These are phyloP conservation scores for Clavispora santaluciae DNA, from an alignment of 805 yeast genomes.

Conservation along the genomic window DNA sequence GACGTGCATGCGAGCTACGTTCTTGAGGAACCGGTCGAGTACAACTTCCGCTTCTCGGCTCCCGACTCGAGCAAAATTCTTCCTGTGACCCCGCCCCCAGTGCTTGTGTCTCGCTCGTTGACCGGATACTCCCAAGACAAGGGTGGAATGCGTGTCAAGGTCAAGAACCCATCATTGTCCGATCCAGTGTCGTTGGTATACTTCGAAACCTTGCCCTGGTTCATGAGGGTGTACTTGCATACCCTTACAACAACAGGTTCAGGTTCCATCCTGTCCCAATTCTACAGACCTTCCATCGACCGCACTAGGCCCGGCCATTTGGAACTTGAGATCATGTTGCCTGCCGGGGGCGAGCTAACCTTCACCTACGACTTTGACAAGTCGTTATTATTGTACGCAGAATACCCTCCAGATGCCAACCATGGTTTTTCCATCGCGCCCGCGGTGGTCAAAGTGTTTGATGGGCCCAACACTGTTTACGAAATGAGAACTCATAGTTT, in stretches of 20 bases:
- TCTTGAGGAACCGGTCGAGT: constrained; percentile 16
- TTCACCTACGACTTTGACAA: constrained; percentile 81
- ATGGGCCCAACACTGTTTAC: constrained; percentile 29
- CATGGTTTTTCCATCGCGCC: constrained; percentile 96
- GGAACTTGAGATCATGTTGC: constrained; percentile 62
- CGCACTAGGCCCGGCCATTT: constrained; percentile 77
- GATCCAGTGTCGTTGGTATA: constrained; percentile 50
- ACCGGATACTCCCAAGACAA: constrained; percentile 89
- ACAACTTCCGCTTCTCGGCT: constrained; percentile 41
- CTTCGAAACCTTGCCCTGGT: constrained; percentile 91
- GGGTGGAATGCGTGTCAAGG: constrained; percentile 80
- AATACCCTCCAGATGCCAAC: constrained; percentile 99
- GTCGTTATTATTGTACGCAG: constrained; percentile 75
- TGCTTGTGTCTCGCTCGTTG: constrained; percentile 74
- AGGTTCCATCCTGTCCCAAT: constrained; percentile 44
- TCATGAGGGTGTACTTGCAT: constrained; percentile 74
- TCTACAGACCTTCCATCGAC: constrained; percentile 75
- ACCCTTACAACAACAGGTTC: constrained; percentile 40
- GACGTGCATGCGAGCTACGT: constrained; percentile 8
- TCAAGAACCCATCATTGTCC: constrained; percentile 57
- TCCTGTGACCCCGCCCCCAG: constrained; percentile 48
- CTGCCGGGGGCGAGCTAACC: constrained; percentile 56
- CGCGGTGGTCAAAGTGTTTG: constrained; percentile 64
- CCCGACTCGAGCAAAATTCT: constrained; percentile 40
- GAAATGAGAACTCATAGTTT: constrained; percentile 80